Evolutionary conservation across 805 yeast genomes (phyloP).

Genomic region (Saturnispora serradocipensis): DNA sequence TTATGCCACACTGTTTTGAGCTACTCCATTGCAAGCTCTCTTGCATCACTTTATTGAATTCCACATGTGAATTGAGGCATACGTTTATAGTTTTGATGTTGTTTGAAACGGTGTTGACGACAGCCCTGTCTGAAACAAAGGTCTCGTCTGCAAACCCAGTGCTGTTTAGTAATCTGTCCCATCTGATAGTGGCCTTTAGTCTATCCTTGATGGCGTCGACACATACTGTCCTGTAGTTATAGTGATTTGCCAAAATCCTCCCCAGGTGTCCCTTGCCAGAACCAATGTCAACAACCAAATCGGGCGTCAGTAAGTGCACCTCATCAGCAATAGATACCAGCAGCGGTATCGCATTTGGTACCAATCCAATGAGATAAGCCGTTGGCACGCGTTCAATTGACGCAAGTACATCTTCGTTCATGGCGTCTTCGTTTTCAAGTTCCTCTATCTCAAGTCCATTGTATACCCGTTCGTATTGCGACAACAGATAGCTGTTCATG

Average conservation of each 20-base stretch:
- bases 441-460: background rate
- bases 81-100: constrained; percentile 11
- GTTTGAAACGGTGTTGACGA: constrained; percentile 2
- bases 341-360: background rate
- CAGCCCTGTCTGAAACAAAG: background rate
- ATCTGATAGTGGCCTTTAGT: constrained; percentile 15
- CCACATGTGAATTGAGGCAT: constrained; percentile 1
- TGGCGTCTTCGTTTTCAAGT: background rate
- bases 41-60: constrained; percentile 7
- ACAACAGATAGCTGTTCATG: background rate
- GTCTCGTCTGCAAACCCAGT: background rate
- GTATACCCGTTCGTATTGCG: background rate
- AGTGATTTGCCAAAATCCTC: constrained; percentile 17
- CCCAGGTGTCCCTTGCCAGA: constrained; percentile 27
- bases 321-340: background rate
- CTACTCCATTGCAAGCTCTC: background rate
- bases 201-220: constrained; percentile 19
- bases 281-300: constrained; percentile 20
- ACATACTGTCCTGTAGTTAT: constrained; percentile 15
- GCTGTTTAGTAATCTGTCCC: constrained; percentile 17
- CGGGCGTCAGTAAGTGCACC: background rate
- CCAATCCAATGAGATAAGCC: constrained; percentile 6
- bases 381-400: constrained; percentile 1
- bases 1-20: background rate
- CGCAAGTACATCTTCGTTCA: background rate